phyloP scores from a whole-genome alignment of 75 land plant species.

The Cunninghamia lanceolata region DNA sequence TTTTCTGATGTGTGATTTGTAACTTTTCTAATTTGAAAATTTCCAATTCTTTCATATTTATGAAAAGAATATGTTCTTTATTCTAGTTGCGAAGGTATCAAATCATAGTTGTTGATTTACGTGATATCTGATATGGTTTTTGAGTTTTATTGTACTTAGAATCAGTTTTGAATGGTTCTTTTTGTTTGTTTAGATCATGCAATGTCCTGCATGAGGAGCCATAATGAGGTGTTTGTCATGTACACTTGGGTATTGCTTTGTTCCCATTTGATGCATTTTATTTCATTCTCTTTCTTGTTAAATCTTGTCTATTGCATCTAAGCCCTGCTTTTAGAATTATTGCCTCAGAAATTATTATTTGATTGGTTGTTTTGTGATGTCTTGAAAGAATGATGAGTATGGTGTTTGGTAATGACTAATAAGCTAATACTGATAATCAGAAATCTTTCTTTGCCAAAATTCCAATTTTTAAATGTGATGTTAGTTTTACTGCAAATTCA shows the following conservation, averaged over 20 bases:
- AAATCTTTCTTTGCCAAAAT: too few species aligned
- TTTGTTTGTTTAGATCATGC: not conserved
- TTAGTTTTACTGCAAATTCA: too few species aligned
- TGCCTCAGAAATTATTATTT: too few species aligned
- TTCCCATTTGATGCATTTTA: not conserved
- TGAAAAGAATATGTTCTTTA: not conserved
- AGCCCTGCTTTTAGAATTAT: too few species aligned
- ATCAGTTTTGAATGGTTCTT: not conserved
- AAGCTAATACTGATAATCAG: too few species aligned
- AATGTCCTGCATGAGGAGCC: not conserved
- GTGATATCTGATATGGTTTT: not conserved
- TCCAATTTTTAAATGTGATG: too few species aligned
- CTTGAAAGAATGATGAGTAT: too few species aligned
- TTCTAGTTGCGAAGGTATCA: not conserved
- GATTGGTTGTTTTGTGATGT: too few species aligned
- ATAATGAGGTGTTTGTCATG: not conserved
- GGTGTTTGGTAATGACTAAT: not conserved
- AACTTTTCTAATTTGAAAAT: not conserved
- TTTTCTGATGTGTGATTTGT: not conserved
- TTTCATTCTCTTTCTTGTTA: not conserved
- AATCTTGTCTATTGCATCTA: too few species aligned
- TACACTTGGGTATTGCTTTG: not conserved
- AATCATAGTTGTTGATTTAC: not conserved
- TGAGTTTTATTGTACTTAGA: not conserved
- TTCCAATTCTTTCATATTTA: not conserved